phyloP scores from a whole-genome alignment of 306 rosid species.

The Hylodesmum podocarpum region DNA sequence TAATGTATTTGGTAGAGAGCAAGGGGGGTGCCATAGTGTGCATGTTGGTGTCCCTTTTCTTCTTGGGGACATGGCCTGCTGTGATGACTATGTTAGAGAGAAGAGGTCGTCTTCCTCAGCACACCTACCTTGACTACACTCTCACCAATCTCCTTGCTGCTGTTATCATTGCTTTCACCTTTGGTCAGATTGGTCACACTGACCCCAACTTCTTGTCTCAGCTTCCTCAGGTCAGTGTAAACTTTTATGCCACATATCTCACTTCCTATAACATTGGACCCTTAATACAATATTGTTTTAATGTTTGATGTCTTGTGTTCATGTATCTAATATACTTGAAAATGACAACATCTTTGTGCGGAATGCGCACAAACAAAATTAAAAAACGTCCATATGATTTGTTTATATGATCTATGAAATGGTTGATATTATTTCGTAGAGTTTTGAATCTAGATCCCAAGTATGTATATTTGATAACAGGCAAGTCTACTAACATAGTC shows the following conservation, averaged over 20 bases:
- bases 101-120: constrained; percentile 94
- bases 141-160: constrained; percentile 84
- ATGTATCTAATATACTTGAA: background rate
- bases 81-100: constrained; percentile 72
- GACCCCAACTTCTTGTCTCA: constrained; percentile 65
- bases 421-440: no score
- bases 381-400: no score
- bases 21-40: constrained; percentile 85
- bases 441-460: no score
- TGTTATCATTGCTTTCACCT: constrained; percentile 75
- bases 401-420: no score
- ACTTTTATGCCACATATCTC: no score
- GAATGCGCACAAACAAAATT: background rate
- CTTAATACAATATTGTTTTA: background rate
- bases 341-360: background rate
- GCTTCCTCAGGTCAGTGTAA: constrained; percentile 61
- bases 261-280: background rate
- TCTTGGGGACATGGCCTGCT: constrained; percentile 96
- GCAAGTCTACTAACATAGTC: no score
- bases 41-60: constrained; percentile 69
- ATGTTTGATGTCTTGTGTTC: background rate
- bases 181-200: constrained; percentile 70
- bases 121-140: constrained; percentile 87
- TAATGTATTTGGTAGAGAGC: constrained; percentile 82
- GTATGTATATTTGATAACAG: no score